Percentiles rank a stretch among this genome's conserved stretches.
These are phyloP conservation scores for Gillenia trifoliata DNA, from an alignment of 306 rosid genomes.

Conservation along the genomic window DNA sequence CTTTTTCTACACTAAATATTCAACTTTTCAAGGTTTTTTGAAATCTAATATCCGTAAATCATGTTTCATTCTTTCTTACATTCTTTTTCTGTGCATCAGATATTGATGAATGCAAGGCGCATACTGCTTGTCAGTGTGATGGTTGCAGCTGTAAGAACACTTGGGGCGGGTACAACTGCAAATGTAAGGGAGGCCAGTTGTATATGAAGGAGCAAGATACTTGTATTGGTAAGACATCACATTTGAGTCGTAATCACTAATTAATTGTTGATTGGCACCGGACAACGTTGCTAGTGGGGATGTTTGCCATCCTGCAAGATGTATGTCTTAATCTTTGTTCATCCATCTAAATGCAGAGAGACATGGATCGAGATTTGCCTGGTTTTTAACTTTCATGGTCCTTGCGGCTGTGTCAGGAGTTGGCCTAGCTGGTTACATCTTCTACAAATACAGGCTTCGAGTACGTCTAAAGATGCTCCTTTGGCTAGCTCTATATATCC, in stretches of 20 bases:
- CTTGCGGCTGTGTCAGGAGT: slow-evolving; percentile 59
- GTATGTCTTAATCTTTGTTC: slow-evolving; percentile 10
- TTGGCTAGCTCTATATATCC: background rate
- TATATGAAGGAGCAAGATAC: slow-evolving; percentile 49
- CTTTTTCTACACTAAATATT: background rate
- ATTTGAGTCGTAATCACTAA: background rate
- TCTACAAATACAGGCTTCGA: slow-evolving; percentile 96
- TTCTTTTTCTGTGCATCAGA: slow-evolving; percentile 29
- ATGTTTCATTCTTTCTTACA: background rate
- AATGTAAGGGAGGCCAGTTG: slow-evolving; percentile 33
- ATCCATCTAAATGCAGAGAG: slow-evolving; percentile 44
- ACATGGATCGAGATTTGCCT: slow-evolving; percentile 56
- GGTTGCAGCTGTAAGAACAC: slow-evolving; percentile 53
- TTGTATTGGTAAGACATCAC: slow-evolving; percentile 41
- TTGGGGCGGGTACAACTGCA: slow-evolving; percentile 60
- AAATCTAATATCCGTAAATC: background rate
- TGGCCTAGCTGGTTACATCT: slow-evolving; percentile 64
- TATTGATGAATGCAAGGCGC: slow-evolving; percentile 45
- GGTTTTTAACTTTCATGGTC: slow-evolving; percentile 44
- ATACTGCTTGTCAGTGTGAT: slow-evolving; percentile 41
- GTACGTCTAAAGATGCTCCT: slow-evolving; percentile 39
- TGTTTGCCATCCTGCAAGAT: background rate
- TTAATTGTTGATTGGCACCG: background rate
- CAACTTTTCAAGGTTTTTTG: background rate
- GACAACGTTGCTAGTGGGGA: background rate